Percentiles rank a stretch among this genome's conserved stretches.
phyloP scores from a whole-genome alignment of 495 filamentous ascomycete species.

The Halenospora varia region DNA sequence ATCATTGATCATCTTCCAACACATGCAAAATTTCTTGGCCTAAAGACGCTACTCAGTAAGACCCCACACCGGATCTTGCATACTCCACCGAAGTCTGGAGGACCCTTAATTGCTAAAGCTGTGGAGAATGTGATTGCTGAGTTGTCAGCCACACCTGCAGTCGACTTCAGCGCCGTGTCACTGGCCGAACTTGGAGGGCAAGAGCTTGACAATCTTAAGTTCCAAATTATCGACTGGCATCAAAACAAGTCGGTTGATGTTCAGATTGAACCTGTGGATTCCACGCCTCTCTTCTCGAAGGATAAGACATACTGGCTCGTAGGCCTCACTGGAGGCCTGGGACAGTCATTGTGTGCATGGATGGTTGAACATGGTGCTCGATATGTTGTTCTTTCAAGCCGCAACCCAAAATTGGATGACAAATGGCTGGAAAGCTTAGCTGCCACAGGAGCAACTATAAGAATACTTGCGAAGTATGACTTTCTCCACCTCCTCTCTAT shows the following conservation, averaged over 20 bases:
- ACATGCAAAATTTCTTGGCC: no score
- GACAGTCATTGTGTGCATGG: slow-evolving; percentile 53
- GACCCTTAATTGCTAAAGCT: no score
- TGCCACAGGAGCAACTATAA: slow-evolving; percentile 20
- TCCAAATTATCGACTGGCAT: slow-evolving; percentile 16
- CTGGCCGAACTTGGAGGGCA: background rate
- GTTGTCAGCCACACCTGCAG: no score
- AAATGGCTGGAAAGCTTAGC: slow-evolving; percentile 41
- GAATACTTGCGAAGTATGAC: slow-evolving; percentile 4
- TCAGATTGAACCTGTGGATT: slow-evolving; percentile 4
- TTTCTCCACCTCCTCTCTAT: background rate
- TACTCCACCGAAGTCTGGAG: no score
- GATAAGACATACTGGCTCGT: slow-evolving; percentile 54
- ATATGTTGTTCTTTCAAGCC: slow-evolving; percentile 52
- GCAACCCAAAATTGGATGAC: slow-evolving; percentile 47
- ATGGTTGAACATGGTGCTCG: slow-evolving; percentile 51
- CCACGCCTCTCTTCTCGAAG: slow-evolving; percentile 22
- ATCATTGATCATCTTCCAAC: no score
- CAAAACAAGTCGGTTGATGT: slow-evolving; percentile 2
- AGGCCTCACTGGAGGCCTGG: slow-evolving; percentile 55
- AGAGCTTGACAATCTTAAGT: background rate
- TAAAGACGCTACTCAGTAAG: no score
- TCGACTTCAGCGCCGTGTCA: no score
- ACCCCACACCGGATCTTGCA: no score
- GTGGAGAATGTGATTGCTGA: no score